Evolutionary conservation across 1,284 basidiomycete species (phyloP).

Genomic region (Rhodofomes roseus): DNA sequence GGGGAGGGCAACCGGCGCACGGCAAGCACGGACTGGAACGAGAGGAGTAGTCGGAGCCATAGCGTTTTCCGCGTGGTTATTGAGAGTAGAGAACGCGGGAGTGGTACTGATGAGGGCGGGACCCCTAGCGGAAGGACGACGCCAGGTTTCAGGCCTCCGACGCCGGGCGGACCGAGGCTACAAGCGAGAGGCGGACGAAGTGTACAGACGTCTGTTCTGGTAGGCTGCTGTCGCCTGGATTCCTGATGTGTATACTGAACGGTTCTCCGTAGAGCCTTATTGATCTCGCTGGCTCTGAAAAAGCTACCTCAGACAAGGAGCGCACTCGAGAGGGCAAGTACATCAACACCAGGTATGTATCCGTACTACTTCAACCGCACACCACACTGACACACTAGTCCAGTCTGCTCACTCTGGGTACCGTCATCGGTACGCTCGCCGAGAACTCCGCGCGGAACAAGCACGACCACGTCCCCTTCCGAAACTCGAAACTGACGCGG

Average conservation of each 20-base stretch:
- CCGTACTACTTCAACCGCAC: neutral
- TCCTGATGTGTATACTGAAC: neutral
- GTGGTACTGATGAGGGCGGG: constrained; percentile 34
- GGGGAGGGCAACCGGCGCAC: constrained; percentile 90
- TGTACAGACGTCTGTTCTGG: constrained; percentile 79
- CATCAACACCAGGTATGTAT: constrained; percentile 77
- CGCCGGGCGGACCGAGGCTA: constrained; percentile 58
- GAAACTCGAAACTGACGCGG: constrained; percentile 93
- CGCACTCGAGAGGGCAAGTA: constrained; percentile 90
- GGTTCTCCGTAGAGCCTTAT: constrained; percentile 64
- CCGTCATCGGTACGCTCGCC: constrained; percentile 85
- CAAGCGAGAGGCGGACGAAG: constrained; percentile 71
- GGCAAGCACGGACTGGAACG: constrained; percentile 97
- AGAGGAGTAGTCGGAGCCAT: constrained; percentile 88
- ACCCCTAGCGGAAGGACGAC: constrained; percentile 47
- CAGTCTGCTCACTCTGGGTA: constrained; percentile 85
- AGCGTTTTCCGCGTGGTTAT: constrained; percentile 90
- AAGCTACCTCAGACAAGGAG: constrained; percentile 91
- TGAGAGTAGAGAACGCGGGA: constrained; percentile 70
- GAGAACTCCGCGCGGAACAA: constrained; percentile 82
- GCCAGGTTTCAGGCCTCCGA: constrained; percentile 58
- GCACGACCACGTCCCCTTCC: constrained; percentile 87
- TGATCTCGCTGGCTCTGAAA: constrained; percentile 96
- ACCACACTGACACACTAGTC: neutral
- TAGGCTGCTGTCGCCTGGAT: constrained; percentile 28